Percentiles rank a stretch among this genome's conserved stretches.
phyloP scores from a whole-genome alignment of 108 stramenopile species.

The Asterionellopsis glacialis region DNA sequence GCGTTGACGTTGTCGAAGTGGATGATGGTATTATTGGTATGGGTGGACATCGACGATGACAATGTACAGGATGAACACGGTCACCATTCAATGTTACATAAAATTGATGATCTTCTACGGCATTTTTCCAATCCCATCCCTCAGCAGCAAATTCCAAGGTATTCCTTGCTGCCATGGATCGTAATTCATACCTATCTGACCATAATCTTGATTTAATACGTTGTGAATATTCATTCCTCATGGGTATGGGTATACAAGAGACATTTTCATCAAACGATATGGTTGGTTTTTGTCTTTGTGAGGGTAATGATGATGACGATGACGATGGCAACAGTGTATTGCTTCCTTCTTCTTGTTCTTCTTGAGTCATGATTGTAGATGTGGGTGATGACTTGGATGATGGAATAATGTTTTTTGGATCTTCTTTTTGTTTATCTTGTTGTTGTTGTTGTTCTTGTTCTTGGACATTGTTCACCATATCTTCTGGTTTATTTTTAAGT shows the following conservation, averaged over 20 bases:
- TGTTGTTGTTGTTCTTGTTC: too few relatives aligned
- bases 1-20: too few relatives aligned
- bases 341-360: too few relatives aligned
- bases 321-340: too few relatives aligned
- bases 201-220: conserved; percentile 51
- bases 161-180: conserved; percentile 62
- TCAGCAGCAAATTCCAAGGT: conserved; percentile 67
- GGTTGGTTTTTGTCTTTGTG: background rate
- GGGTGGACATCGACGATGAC: background rate
- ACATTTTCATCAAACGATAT: conserved; percentile 47
- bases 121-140: conserved; percentile 74
- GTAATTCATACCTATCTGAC: conserved; percentile 52
- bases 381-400: too few relatives aligned
- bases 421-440: too few relatives aligned
- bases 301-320: too few relatives aligned
- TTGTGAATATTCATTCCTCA: conserved; percentile 61
- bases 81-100: conserved; percentile 44
- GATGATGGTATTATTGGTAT: too few relatives aligned
- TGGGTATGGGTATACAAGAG: conserved; percentile 63
- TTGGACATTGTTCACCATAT: too few relatives aligned
- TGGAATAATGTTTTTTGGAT: too few relatives aligned
- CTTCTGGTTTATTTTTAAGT: too few relatives aligned
- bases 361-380: too few relatives aligned
- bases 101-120: conserved; percentile 67
- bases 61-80: conserved; percentile 73